phyloP scores from a whole-genome alignment of 148 eudicot genomes.

The Rhododendron vialii region DNA sequence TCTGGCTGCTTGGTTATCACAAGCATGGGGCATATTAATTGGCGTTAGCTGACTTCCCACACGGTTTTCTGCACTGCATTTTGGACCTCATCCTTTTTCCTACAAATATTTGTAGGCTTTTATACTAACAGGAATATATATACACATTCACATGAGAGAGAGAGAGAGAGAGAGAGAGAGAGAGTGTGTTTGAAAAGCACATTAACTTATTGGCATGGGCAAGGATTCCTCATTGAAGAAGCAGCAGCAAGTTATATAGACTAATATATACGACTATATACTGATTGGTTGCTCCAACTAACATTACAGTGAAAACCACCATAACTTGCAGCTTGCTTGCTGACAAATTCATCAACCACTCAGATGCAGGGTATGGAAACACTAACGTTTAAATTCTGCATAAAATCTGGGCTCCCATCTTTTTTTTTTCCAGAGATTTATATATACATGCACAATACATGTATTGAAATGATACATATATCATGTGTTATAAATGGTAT shows the following conservation, averaged over 20 bases:
- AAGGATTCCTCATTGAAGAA: constrained; percentile 17
- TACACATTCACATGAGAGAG: not conserved
- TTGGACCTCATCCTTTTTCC: not conserved
- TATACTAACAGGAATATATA: too few relatives aligned
- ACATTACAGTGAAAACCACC: not conserved
- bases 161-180: not conserved
- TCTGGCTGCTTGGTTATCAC: not conserved
- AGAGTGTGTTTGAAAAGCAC: constrained; percentile 3
- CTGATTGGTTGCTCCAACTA: constrained; percentile 22
- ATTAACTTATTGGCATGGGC: constrained; percentile 12
- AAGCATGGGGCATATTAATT: constrained; percentile 22
- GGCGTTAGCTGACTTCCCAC: constrained; percentile 4
- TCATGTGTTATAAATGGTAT: too few relatives aligned
- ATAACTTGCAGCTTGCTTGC: not conserved
- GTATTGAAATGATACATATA: too few relatives aligned
- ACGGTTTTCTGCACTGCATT: not conserved
- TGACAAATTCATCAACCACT: not conserved
- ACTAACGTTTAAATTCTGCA: not conserved
- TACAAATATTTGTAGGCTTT: not conserved
- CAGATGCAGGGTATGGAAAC: not conserved
- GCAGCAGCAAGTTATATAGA: not conserved
- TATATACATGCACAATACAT: not conserved
- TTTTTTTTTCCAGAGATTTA: not conserved
- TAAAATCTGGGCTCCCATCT: not conserved
- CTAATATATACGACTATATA: not conserved